phyloP scores from a whole-genome alignment of 768 basidiomycete species.

The Leccinum ochraceum region DNA sequence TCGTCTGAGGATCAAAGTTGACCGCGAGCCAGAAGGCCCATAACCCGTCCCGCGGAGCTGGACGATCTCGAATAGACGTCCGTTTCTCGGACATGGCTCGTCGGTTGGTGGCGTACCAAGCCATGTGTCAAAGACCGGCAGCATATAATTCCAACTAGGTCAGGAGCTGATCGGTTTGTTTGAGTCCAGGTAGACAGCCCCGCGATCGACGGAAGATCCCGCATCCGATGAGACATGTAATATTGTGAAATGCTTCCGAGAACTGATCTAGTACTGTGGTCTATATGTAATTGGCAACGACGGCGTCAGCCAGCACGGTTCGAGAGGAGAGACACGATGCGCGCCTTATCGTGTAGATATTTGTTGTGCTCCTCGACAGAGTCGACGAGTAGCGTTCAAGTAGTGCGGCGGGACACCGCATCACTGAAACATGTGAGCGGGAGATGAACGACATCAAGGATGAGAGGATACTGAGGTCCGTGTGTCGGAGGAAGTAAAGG shows the following conservation, averaged over 20 bases:
- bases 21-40: too few relatives aligned
- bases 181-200: slow-evolving; percentile 85
- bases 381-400: slow-evolving; percentile 86
- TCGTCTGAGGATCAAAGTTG: too few relatives aligned
- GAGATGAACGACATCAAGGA: too few relatives aligned
- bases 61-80: slow-evolving; percentile 46
- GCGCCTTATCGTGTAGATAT: slow-evolving; percentile 86
- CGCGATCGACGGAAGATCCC: slow-evolving; percentile 95
- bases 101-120: slow-evolving; percentile 85
- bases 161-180: slow-evolving; percentile 92
- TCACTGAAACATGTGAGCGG: too few relatives aligned
- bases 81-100: slow-evolving; percentile 88
- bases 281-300: slow-evolving; percentile 74
- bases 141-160: slow-evolving; percentile 84
- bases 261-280: slow-evolving; percentile 77
- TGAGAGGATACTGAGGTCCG: too few relatives aligned
- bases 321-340: not conserved
- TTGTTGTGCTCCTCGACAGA: slow-evolving; percentile 99
- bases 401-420: too few relatives aligned
- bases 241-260: slow-evolving; percentile 88
- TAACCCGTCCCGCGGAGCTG: too few relatives aligned
- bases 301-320: slow-evolving; percentile 2
- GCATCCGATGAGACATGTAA: slow-evolving; percentile 81
- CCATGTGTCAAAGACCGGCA: slow-evolving; percentile 88
- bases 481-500: too few relatives aligned